Percentiles rank a stretch among this genome's conserved stretches.
These are phyloP conservation scores for Solanum stenotomum DNA, from an alignment of 257 asterid species.

Conservation along the genomic window DNA sequence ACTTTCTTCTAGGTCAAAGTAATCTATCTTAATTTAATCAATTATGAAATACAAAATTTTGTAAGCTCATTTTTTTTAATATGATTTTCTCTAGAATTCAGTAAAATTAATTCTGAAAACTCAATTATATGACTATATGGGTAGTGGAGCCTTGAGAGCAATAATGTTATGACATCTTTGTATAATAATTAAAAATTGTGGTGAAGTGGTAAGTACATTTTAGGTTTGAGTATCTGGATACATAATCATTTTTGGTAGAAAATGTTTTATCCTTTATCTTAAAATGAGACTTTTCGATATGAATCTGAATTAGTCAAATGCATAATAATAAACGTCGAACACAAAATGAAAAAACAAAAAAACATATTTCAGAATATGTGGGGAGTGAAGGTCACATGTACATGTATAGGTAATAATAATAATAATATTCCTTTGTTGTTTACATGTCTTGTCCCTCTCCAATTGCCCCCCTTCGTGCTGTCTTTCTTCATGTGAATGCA, in stretches of 20 bases:
- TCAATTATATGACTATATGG: too few species aligned
- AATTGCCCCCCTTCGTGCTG: background rate
- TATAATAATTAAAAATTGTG: too few species aligned
- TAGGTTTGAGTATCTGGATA: accelerated
- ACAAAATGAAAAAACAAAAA: background rate
- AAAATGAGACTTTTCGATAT: accelerated
- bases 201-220: background rate
- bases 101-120: too few species aligned
- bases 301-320: background rate
- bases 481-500: background rate
- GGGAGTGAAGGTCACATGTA: background rate
- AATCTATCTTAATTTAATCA: too few species aligned
- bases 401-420: background rate
- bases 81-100: too few species aligned
- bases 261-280: too few species aligned
- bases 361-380: background rate
- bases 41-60: too few species aligned
- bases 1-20: too few species aligned
- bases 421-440: background rate
- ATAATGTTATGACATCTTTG: too few species aligned
- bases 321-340: background rate
- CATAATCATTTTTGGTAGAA: accelerated
- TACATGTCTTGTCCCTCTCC: slow-evolving; percentile 4
- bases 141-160: too few species aligned
- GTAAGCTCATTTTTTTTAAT: too few species aligned